phyloP scores from a whole-genome alignment of 1,284 basidiomycete species.

The Trichosporon inkin region DNA sequence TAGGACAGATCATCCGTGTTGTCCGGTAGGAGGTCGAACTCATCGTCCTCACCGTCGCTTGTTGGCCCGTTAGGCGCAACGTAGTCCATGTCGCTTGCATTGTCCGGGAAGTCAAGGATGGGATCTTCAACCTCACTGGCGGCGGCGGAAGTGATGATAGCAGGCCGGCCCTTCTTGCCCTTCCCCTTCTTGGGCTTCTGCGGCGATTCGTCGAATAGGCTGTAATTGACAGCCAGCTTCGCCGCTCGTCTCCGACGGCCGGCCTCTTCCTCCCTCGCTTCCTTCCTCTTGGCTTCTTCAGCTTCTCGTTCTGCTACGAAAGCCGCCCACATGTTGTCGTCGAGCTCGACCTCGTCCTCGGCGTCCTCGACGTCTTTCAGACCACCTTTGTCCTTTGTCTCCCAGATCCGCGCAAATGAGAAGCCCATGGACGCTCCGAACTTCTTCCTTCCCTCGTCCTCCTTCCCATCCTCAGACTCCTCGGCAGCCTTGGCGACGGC shows the following conservation, averaged over 20 bases:
- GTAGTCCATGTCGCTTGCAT: not conserved
- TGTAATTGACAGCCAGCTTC: conserved; percentile 12
- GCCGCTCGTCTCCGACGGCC: conserved; percentile 8
- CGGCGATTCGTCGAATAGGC: not conserved
- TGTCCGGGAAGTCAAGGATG: not conserved
- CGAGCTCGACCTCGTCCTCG: conserved; percentile 51
- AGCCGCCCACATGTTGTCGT: conserved; percentile 65
- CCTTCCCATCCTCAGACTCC: conserved; percentile 16
- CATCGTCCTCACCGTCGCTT: conserved; percentile 1
- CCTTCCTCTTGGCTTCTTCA: not conserved
- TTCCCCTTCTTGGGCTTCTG: conserved; percentile 14
- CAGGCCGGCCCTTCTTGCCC: not conserved
- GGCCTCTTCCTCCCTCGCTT: not conserved
- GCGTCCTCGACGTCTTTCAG: conserved; percentile 63
- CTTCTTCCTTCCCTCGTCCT: conserved; percentile 14
- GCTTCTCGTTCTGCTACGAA: conserved; percentile 29
- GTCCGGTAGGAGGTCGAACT: not conserved
- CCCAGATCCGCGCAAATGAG: conserved; percentile 83
- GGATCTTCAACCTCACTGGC: not conserved
- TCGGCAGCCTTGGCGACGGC: conserved; percentile 36
- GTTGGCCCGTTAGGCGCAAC: not conserved
- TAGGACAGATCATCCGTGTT: conserved; percentile 12
- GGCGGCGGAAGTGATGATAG: not conserved
- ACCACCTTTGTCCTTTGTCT: conserved; percentile 61
- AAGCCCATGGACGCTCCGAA: conserved; percentile 55